Evolutionary conservation across 2,329 filamentous ascomycete species (phyloP), one percentile per base, ranked within the genome.

Genomic region (Didymella pomorum): DNA sequence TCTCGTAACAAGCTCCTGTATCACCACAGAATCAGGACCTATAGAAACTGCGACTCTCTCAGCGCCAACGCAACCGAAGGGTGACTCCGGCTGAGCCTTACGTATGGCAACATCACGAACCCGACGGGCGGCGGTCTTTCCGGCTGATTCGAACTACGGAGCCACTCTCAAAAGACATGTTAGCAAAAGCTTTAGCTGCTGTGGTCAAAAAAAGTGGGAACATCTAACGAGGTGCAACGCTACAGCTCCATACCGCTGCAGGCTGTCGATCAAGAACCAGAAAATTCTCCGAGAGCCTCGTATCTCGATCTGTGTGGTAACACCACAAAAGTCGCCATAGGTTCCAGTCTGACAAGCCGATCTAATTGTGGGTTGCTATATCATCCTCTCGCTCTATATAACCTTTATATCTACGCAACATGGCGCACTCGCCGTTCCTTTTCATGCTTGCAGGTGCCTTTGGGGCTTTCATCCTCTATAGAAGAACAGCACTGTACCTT

Each of bases 381-480:
- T 57, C 48, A 52, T 44, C 10, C 28, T 28, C 21, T 46, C 42
- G 1, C 26, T 28, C 26, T 3, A 37, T n/a, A n/a, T 16, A 37
- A 51, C 11, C n/a, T 29, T 14, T 10, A 25, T 25, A 20, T 39
- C 9, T 14, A n/a, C 25, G 23, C 55, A 61, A 9, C 25, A 73
- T 71, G 67, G 68, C 62, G 18, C 63, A 65, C 16, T 71, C 71
- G 14, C 67, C 68, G 12, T 62, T 73, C 28, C 45, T 73, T 23
- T 65, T 72, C 47, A 62, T 74, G 46, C 64, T 73, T 49, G 66
- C 65, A 9, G 66, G 70, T 33, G 58, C 74, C 26, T 73, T 77
- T 45, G 21, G 76, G 5, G 58, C 72, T 43, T 80, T 77, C 64
- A 47, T 75, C 42, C 21, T 76, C 51, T 76, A 73, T 63, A 71